Evolutionary conservation across 83 land plant species (phyloP).

Genomic region (Isoetes engelmannii): DNA sequence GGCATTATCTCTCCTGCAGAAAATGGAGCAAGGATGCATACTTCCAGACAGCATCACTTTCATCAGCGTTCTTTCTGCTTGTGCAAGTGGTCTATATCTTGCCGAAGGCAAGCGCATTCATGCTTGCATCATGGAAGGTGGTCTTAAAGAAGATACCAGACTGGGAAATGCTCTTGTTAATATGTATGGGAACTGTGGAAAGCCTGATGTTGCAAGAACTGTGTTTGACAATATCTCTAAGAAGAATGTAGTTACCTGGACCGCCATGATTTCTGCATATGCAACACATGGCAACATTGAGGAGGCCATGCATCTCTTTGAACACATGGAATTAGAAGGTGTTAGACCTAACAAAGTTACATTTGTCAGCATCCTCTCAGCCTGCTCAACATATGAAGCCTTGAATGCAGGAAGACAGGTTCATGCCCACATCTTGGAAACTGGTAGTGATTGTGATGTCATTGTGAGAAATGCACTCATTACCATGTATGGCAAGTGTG

Average conservation of each 20-base stretch:
- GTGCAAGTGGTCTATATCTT: constrained; percentile 11
- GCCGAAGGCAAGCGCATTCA: constrained; percentile 24
- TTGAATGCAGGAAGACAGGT: constrained; percentile 16
- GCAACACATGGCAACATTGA: constrained; percentile 12
- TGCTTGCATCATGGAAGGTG: constrained; percentile 17
- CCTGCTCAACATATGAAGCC: constrained; percentile 15
- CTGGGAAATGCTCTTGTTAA: constrained; percentile 31
- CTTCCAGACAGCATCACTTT: constrained; percentile 27
- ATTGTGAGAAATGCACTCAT: constrained; percentile 26
- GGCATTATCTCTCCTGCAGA: constrained; percentile 13
- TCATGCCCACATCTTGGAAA: constrained; percentile 21
- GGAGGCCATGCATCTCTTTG: constrained; percentile 14
- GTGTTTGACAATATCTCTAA: constrained; percentile 16
- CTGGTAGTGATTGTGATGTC: constrained; percentile 13
- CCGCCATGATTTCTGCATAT: constrained; percentile 30
- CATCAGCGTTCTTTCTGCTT: constrained; percentile 22
- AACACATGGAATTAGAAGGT: constrained; percentile 12
- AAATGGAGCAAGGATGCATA: constrained; percentile 12
- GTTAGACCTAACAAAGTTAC: constrained; percentile 26
- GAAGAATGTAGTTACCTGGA: constrained; percentile 24
- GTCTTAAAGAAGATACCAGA: constrained; percentile 10
- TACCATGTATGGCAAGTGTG: constrained; percentile 21
- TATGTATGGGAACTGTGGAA: constrained; percentile 13
- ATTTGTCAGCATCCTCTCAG: constrained; percentile 20
- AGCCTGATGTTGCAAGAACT: constrained; percentile 10